These are phyloP conservation scores for Apiospora phragmitis DNA, from an alignment of 2,329 filamentous ascomycete species.

Conservation along the genomic window DNA sequence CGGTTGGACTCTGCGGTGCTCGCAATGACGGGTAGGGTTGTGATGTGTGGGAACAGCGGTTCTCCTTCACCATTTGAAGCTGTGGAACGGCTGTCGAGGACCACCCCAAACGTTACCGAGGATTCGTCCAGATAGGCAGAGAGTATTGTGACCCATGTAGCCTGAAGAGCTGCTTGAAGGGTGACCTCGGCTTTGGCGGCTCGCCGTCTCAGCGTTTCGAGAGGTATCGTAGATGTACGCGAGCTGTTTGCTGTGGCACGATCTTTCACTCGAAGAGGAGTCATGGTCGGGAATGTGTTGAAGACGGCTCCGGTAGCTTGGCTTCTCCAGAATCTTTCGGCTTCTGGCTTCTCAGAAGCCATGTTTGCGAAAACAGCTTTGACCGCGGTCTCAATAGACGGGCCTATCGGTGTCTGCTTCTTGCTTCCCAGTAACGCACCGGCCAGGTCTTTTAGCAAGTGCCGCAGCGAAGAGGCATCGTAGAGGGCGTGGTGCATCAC, in stretches of 20 bases:
- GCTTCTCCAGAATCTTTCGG: conserved; percentile 63
- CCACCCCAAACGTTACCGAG: conserved; percentile 75
- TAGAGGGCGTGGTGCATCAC: conserved; percentile 80
- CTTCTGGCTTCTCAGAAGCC: conserved; percentile 10
- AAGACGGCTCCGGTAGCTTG: conserved; percentile 54
- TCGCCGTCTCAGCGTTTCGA: conserved; percentile 50
- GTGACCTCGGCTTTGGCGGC: conserved; percentile 65
- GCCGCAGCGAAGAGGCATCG: conserved; percentile 73
- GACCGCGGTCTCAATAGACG: background rate
- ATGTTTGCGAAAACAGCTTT: background rate
- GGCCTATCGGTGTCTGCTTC: background rate
- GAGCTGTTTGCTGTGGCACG: conserved; percentile 35
- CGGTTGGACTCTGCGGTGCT: conserved; percentile 53
- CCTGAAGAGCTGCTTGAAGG: conserved; percentile 73
- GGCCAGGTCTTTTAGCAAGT: conserved; percentile 62
- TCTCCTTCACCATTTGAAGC: conserved; percentile 51
- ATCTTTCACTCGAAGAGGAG: conserved; percentile 54
- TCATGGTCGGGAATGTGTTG: conserved; percentile 76
- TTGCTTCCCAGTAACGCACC: background rate
- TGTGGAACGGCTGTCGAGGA: conserved; percentile 72
- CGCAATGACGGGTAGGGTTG: conserved; percentile 74
- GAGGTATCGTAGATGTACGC: conserved; percentile 38
- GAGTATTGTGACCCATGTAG: conserved; percentile 75
- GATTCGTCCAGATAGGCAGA: conserved; percentile 75
- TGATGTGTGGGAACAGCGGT: conserved; percentile 76